Evolutionary conservation across 495 filamentous ascomycete species (phyloP).

Genomic region (Aspergillus sclerotiicarbonarius): DNA sequence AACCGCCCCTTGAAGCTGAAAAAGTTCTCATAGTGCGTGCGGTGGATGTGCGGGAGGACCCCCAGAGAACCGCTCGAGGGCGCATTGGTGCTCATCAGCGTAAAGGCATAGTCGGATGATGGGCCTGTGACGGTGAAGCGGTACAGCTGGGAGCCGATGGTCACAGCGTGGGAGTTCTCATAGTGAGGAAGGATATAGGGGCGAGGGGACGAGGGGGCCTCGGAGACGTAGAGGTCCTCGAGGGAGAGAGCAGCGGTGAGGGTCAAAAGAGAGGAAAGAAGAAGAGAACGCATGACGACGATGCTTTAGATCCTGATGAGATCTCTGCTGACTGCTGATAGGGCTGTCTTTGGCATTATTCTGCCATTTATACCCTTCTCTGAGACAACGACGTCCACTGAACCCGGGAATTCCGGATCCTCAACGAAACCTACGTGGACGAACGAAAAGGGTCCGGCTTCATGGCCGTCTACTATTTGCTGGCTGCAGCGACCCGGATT

Average conservation of each 20-base stretch:
- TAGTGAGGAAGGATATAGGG: conserved; percentile 35
- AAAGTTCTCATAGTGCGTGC: conserved; percentile 45
- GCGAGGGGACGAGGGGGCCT: conserved; percentile 28
- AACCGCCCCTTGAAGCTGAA: conserved; percentile 43
- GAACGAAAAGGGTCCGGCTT: no score
- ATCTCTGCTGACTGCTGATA: no score
- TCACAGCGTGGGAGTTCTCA: conserved; percentile 31
- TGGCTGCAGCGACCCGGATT: no score
- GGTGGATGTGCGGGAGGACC: conserved; percentile 44
- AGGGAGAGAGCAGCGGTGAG: background rate
- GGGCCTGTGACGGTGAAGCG: conserved; percentile 42
- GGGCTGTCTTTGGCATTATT: no score
- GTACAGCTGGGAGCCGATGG: conserved; percentile 27
- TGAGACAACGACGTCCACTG: no score
- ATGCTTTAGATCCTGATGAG: background rate
- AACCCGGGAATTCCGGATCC: no score
- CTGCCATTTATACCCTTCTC: no score
- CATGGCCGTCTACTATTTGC: no score
- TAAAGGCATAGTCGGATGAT: conserved; percentile 41
- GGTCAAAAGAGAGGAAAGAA: background rate
- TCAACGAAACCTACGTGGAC: no score
- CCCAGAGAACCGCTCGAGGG: conserved; percentile 28
- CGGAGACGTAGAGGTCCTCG: conserved; percentile 16
- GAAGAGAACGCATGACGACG: background rate
- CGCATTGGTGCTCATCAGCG: conserved; percentile 42